These are phyloP conservation scores for Fusarium mundagurra DNA, from an alignment of 2,329 filamentous ascomycete genomes.

Conservation along the genomic window DNA sequence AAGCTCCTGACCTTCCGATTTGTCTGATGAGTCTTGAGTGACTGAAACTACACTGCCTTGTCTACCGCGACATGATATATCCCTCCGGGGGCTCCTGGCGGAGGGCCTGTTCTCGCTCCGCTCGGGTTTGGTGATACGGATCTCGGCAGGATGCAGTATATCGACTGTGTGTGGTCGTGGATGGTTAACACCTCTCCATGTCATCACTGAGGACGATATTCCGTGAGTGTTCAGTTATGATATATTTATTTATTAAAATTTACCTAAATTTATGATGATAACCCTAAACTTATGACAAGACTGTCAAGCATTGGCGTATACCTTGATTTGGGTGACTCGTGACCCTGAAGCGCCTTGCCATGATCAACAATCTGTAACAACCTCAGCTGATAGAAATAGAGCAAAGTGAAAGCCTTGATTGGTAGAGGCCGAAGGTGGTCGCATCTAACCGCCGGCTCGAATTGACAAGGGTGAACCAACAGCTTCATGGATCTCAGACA, in stretches of 20 bases:
- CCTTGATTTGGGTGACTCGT: background rate
- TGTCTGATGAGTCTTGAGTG: too few relatives aligned
- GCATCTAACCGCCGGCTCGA: background rate
- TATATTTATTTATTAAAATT: too few relatives aligned
- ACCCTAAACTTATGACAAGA: too few relatives aligned
- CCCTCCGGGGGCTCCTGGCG: background rate
- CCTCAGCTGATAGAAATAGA: background rate
- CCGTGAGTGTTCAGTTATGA: too few relatives aligned
- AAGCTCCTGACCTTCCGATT: background rate
- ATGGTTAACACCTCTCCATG: too few relatives aligned
- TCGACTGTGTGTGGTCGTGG: background rate
- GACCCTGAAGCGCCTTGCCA: background rate
- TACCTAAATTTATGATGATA: background rate
- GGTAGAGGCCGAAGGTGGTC: background rate
- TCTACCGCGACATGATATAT: background rate
- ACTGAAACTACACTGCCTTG: background rate
- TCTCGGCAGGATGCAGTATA: background rate
- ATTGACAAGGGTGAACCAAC: slow-evolving; percentile 2
- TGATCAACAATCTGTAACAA: background rate
- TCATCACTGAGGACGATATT: too few relatives aligned
- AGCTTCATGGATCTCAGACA: background rate
- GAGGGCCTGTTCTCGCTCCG: background rate
- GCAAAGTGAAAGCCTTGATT: background rate
- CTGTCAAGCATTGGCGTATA: background rate
- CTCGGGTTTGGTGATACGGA: background rate